Evolutionary conservation across 495 filamentous ascomycete genomes (phyloP).

Genomic region (Mycothermus thermophilus): DNA sequence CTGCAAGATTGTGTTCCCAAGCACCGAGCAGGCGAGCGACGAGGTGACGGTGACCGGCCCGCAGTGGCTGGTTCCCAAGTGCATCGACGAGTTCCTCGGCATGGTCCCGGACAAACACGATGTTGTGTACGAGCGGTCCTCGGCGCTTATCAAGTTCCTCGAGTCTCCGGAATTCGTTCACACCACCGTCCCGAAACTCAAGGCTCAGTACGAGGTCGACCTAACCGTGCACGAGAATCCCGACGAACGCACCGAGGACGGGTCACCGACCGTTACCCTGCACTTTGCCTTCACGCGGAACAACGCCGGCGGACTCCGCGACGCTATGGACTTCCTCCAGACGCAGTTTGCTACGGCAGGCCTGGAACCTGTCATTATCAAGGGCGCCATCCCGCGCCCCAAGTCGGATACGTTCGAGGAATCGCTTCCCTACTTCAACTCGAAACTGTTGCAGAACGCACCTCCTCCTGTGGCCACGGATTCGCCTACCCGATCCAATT

Average conservation of each 20-base stretch:
- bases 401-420: conserved; percentile 99
- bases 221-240: conserved; percentile 49
- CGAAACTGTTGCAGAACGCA: conserved; percentile 84
- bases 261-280: conserved; percentile 35
- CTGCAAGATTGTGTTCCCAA: conserved; percentile 94
- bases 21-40: conserved; percentile 93
- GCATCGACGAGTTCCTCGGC: conserved; percentile 88
- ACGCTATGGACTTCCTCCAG: conserved; percentile 90
- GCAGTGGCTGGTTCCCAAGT: conserved; percentile 92
- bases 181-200: conserved; percentile 70
- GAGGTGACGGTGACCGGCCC: conserved; percentile 89
- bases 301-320: conserved; percentile 87
- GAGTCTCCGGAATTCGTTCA: conserved; percentile 60
- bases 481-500: conserved; percentile 65
- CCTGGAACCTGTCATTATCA: conserved; percentile 74
- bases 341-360: conserved; percentile 66
- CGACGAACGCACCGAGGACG: conserved; percentile 40
- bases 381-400: conserved; percentile 84
- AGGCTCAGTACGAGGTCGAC: conserved; percentile 81
- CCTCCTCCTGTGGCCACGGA: conserved; percentile 67
- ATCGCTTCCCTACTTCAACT: conserved; percentile 88
- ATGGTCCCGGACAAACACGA: conserved; percentile 97
- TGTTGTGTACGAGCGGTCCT: conserved; percentile 62
- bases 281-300: conserved; percentile 77
- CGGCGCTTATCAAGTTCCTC: conserved; percentile 62